Percentiles rank a stretch among this genome's conserved stretches.
Conservation (phyloP, 768 basidiomycete species). For the Suillus luteus region DNA sequence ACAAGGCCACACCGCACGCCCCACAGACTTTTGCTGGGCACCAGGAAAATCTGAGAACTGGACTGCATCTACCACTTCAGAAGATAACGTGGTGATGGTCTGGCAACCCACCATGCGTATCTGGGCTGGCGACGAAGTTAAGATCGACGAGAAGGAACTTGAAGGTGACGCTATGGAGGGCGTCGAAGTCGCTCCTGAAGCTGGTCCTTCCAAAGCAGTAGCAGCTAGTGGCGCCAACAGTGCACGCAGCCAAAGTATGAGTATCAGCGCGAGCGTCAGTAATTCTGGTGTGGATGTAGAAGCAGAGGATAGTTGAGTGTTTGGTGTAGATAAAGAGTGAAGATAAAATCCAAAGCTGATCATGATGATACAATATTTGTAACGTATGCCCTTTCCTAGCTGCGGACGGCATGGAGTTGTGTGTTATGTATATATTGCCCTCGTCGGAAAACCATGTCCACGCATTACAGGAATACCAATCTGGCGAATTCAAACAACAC, state of each 20-base stretch:
- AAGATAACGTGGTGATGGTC: slow-evolving; percentile 96
- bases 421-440: not conserved
- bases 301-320: slow-evolving; percentile 29
- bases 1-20: slow-evolving; percentile 84
- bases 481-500: slow-evolving; percentile 75
- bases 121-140: slow-evolving; percentile 88
- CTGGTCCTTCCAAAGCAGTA: slow-evolving; percentile 26
- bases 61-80: slow-evolving; percentile 86
- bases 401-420: not conserved
- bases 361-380: slow-evolving; percentile 12
- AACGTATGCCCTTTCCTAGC: not conserved
- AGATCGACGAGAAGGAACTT: slow-evolving; percentile 81
- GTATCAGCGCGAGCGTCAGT: slow-evolving; percentile 53
- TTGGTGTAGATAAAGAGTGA: slow-evolving; percentile 6
- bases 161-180: slow-evolving; percentile 83
- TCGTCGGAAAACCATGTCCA: not conserved
- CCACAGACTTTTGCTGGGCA: slow-evolving; percentile 97
- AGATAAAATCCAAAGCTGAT: slow-evolving; percentile 11
- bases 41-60: slow-evolving; percentile 79
- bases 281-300: slow-evolving; percentile 52
- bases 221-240: slow-evolving; percentile 39
- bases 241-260: slow-evolving; percentile 60
- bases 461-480: slow-evolving; percentile 61
- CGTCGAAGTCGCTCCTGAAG: slow-evolving; percentile 47
- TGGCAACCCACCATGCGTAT: slow-evolving; percentile 97